phyloP scores from a whole-genome alignment of 2,329 filamentous ascomycete species.

The Verticillium isaacii region DNA sequence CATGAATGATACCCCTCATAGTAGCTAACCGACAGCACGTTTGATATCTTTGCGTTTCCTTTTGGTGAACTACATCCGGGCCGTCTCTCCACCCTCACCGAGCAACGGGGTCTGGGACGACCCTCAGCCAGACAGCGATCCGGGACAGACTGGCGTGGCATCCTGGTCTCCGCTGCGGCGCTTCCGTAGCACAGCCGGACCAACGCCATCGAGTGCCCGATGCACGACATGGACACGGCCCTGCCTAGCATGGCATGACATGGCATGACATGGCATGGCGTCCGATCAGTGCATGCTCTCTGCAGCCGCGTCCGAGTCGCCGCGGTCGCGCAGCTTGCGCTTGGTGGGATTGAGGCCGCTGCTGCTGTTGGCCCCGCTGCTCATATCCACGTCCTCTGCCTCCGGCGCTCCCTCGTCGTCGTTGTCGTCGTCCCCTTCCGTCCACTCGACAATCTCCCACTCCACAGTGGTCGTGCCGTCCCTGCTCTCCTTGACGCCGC shows the following conservation, averaged over 20 bases:
- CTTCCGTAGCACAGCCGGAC: not conserved
- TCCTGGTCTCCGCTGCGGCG: not conserved
- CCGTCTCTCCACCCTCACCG: not conserved
- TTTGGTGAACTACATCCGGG: not conserved
- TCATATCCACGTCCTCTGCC: conserved; percentile 29
- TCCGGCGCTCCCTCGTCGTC: conserved; percentile 24
- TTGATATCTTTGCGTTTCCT: not conserved
- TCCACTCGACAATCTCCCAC: conserved; percentile 81
- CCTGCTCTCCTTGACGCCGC: conserved; percentile 46
- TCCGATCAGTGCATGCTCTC: conserved; percentile 7
- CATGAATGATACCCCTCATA: not conserved
- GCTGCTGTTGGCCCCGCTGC: conserved; percentile 11
- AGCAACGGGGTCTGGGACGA: not conserved
- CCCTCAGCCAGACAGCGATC: not conserved
- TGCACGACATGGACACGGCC: not conserved
- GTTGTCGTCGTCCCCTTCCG: conserved; percentile 39
- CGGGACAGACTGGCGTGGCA: not conserved
- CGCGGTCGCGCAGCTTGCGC: conserved; percentile 45
- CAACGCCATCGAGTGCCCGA: not conserved
- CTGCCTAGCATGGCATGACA: not conserved
- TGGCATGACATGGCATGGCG: not conserved
- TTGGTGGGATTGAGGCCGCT: conserved; percentile 34
- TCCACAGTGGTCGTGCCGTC: conserved; percentile 66
- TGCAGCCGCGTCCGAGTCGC: conserved; percentile 18
- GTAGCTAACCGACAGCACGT: not conserved